A percentile compares a stretch with the other conserved stretches of the same genome.
Evolutionary conservation across 345 rosid genomes (phyloP).

Genomic region (Cardamine chenopodiifolia): DNA sequence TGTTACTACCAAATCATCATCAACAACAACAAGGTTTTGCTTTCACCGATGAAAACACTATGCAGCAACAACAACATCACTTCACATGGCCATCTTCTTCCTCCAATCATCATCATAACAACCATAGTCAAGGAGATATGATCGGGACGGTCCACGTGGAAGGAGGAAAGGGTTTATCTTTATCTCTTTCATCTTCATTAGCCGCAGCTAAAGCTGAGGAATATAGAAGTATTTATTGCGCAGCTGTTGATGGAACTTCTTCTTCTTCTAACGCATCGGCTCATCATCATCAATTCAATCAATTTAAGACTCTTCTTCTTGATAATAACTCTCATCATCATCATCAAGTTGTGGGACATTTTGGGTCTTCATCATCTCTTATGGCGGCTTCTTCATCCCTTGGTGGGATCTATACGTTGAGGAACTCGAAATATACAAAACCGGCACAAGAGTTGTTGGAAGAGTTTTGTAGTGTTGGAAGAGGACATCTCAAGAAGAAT

Average conservation of each 20-base stretch:
- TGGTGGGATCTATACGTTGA: conserved; percentile 43
- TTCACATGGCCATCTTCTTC: conserved; percentile 63
- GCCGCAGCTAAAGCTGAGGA: conserved; percentile 90
- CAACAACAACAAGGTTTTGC: conserved; percentile 52
- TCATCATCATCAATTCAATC: conserved; percentile 35
- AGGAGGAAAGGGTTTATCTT: conserved; percentile 85
- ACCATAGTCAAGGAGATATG: conserved; percentile 47
- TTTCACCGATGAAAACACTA: conserved; percentile 35
- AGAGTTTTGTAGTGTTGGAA: conserved; percentile 89
- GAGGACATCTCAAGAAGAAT: conserved; percentile 49
- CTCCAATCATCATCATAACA: conserved; percentile 35
- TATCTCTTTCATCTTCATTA: conserved; percentile 79
- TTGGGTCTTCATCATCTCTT: conserved; percentile 48
- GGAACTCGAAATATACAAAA: conserved; percentile 65
- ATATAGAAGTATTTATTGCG: conserved; percentile 51
- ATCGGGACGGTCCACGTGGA: conserved; percentile 48
- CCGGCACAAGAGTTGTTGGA: conserved; percentile 86
- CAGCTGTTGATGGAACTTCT: conserved; percentile 44
- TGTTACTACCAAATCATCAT: conserved; percentile 66
- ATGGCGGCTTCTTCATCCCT: conserved; percentile 38
- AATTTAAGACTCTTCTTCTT: conserved; percentile 38
- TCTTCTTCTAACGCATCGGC: conserved; percentile 37
- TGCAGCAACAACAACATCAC: conserved; percentile 50
- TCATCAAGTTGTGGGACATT: conserved; percentile 37
- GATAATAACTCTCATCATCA: conserved; percentile 45